phyloP scores from a whole-genome alignment of 306 rosid species.

The Lablab purpureus region DNA sequence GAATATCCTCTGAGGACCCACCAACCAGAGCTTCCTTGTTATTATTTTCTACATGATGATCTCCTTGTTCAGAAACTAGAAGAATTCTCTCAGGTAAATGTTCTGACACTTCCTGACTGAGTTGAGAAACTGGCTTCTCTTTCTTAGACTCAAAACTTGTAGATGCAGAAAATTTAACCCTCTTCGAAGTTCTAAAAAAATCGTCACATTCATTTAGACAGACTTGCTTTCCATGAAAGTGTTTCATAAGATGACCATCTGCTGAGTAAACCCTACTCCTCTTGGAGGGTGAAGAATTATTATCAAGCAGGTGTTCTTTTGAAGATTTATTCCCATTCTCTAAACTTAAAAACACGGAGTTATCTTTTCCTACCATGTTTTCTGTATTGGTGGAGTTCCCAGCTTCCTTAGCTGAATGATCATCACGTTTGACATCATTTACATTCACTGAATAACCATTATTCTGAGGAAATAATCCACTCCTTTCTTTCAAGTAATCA shows the following conservation, averaged over 20 bases:
- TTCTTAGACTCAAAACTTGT: constrained; percentile 38
- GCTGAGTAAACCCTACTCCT: constrained; percentile 46
- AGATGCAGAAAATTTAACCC: constrained; percentile 49
- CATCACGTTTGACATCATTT: constrained; percentile 36
- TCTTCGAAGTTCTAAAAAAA: constrained; percentile 50
- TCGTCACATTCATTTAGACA: constrained; percentile 43
- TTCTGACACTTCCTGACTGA: constrained; percentile 45
- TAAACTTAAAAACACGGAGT: constrained; percentile 30
- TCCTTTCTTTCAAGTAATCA: constrained; percentile 59
- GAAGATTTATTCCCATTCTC: constrained; percentile 43
- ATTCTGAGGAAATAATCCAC: constrained; percentile 55
- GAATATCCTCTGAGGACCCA: constrained; percentile 46
- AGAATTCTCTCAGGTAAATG: constrained; percentile 44
- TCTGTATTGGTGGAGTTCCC: constrained; percentile 42
- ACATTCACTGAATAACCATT: constrained; percentile 31
- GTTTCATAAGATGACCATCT: constrained; percentile 39
- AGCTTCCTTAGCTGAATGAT: constrained; percentile 41
- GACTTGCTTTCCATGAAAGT: constrained; percentile 29
- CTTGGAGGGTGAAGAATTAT: constrained; percentile 51
- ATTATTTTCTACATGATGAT: constrained; percentile 37
- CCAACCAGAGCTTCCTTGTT: constrained; percentile 39
- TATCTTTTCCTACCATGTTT: constrained; percentile 48
- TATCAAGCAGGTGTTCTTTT: constrained; percentile 32
- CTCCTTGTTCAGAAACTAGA: constrained; percentile 39
- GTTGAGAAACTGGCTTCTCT: constrained; percentile 45